A percentile compares a stretch with the other conserved stretches of the same genome.
phyloP scores from a whole-genome alignment of 257 asterid species.

The Nicotiana knightiana region DNA sequence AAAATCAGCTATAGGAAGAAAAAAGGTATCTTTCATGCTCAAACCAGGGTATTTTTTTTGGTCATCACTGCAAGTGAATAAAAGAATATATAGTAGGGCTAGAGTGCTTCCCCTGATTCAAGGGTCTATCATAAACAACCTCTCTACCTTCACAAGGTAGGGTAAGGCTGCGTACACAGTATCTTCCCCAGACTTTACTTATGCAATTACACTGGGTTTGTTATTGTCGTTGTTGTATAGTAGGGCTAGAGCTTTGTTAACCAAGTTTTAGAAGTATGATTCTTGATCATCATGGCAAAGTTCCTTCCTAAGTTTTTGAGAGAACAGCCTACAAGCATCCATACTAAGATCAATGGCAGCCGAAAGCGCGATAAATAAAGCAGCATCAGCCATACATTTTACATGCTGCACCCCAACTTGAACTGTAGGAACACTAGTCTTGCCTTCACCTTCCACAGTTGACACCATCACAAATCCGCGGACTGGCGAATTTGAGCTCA shows the following conservation, averaged over 20 bases:
- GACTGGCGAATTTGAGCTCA: constrained; percentile 26
- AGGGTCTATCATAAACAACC: background rate
- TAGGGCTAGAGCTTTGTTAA: background rate
- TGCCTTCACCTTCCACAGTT: constrained; percentile 76
- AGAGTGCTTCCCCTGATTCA: too few species aligned
- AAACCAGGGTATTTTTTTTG: too few species aligned
- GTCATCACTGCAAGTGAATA: too few species aligned
- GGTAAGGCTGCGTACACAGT: too few species aligned
- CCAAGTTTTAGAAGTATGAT: constrained; percentile 14
- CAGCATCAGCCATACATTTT: constrained; percentile 78
- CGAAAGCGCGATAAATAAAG: constrained; percentile 65
- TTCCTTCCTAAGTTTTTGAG: constrained; percentile 67
- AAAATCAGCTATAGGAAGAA: too few species aligned
- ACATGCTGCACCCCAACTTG: constrained; percentile 78
- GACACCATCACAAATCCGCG: constrained; percentile 78
- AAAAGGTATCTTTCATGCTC: too few species aligned
- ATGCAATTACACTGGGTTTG: too few species aligned
- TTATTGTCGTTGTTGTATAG: too few species aligned
- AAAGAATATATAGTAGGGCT: too few species aligned
- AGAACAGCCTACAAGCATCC: constrained; percentile 78
- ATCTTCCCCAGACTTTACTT: too few species aligned
- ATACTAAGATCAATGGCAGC: constrained; percentile 86
- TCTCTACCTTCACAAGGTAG: too few species aligned
- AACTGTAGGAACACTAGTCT: constrained; percentile 51
- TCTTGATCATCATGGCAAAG: constrained; percentile 47